Base-by-base conservation (phyloP, 805 yeast genomes). In the Sporopachydermia lactativora region DNA sequence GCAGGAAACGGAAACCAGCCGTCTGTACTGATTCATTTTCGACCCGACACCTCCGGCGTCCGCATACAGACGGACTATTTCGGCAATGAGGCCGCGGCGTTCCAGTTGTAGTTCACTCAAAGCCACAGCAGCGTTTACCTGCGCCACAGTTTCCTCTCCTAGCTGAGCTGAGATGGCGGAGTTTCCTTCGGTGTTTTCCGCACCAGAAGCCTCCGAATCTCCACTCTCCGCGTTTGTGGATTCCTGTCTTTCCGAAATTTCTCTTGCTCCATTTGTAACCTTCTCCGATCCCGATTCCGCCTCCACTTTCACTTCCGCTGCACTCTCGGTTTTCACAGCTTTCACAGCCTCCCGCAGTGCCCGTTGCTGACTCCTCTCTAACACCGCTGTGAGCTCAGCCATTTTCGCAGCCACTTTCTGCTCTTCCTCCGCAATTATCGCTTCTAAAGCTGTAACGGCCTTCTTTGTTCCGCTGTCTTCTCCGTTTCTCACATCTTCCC, bases 1-100 rank as follows among this genome's bases (percentile, higher is more conserved):
- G 54, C 94, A 81, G 38, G 84, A 73, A 38, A 76, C 62, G 17
- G 89, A 73, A 36, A 92, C 77, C 45, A 89, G 65, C 51, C 76
- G 75, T 47, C 94, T 69, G 62, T 89, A 81, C 54, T 84, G 85
- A 51, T 75, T 71, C 73, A 83, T 78, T 55, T 77, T 80, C 19
- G 62, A 64, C 11, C 70, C 64, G 39, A 56, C 68, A 15, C 59
- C 56, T 13, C 65, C 65, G 0, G 70, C 62, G 34, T 68, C 57
- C 18, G 71, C 68, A 49, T 63, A 63, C 36, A 65, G 51, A 41
- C 68, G 64, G 5, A 77, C 70, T 13, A 83, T 69, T 40, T 67
- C 65, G 41, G 66, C 62, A 17, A 68, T 61, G 38, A 62, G 52
- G 36, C 53, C 49, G 38, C 61, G 51, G 31, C 76, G 61, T 16